Percentiles rank a stretch among this genome's conserved stretches.
Evolutionary conservation across 1,284 basidiomycete genomes (phyloP).

Genomic region (Ceratorhiza oryzae-sativae): DNA sequence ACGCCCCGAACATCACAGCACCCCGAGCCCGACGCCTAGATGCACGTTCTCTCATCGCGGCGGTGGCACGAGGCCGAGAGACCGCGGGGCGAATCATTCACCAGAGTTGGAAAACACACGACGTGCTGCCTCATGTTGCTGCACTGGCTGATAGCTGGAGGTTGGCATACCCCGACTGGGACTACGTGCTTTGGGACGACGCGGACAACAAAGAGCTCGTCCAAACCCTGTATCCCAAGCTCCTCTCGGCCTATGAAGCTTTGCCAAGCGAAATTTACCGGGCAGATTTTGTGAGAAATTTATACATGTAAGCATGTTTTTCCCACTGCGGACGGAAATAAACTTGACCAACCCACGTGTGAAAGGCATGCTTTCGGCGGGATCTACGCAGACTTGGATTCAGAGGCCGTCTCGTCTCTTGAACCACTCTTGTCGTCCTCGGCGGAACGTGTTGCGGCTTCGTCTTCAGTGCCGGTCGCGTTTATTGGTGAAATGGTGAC

Average conservation of each 20-base stretch:
- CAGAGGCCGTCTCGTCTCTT: constrained; percentile 15
- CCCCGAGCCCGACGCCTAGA: constrained; percentile 13
- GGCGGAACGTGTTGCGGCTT: background rate
- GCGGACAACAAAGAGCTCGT: constrained; percentile 33
- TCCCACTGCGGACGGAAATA: background rate
- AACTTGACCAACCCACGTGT: background rate
- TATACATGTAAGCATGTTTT: constrained; percentile 12
- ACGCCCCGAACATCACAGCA: constrained; percentile 2
- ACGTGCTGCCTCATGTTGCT: constrained; percentile 16
- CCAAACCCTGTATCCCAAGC: constrained; percentile 12
- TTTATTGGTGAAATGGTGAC: constrained; percentile 31
- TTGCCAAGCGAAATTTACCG: constrained; percentile 28
- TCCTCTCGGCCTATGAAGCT: constrained; percentile 17
- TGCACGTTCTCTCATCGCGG: constrained; percentile 8
- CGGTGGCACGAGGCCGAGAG: background rate
- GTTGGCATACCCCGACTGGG: constrained; percentile 23
- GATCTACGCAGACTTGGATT: constrained; percentile 34
- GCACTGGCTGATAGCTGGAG: constrained; percentile 29
- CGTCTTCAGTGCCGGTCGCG: background rate
- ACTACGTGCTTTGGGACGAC: constrained; percentile 30
- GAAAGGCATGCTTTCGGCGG: constrained; percentile 30
- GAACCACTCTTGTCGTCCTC: constrained; percentile 22
- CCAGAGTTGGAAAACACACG: constrained; percentile 32
- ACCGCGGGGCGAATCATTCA: constrained; percentile 14
- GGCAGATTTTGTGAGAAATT: constrained; percentile 31